phyloP scores from a whole-genome alignment of 495 filamentous ascomycete species.

The Ramalina intermedia region DNA sequence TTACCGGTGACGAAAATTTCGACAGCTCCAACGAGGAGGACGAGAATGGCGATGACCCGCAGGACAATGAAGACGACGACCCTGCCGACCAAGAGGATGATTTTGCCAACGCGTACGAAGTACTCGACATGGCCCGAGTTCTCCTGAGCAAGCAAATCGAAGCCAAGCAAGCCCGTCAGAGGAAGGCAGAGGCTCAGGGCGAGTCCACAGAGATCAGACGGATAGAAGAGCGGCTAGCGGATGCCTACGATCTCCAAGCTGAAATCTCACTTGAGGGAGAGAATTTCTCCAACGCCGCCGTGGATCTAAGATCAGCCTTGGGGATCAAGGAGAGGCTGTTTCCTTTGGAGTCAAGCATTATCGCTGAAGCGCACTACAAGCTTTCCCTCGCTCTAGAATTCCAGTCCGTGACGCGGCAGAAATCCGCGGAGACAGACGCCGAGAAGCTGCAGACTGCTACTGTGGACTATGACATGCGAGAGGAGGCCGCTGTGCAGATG shows the following conservation, averaged over 20 bases:
- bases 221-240: constrained; percentile 70
- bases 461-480: constrained; percentile 54
- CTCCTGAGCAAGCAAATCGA: constrained; percentile 50
- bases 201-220: constrained; percentile 39
- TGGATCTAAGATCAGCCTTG: constrained; percentile 62
- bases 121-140: constrained; percentile 79
- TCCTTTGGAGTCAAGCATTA: constrained; percentile 58
- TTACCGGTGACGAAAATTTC: constrained; percentile 88
- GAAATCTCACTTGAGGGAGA: constrained; percentile 95
- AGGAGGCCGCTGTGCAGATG: constrained; percentile 63
- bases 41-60: constrained; percentile 29
- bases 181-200: constrained; percentile 36
- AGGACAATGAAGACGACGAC: constrained; percentile 25
- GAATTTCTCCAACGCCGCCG: constrained; percentile 65
- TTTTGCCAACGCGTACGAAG: constrained; percentile 76
- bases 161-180: constrained; percentile 31
- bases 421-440: constrained; percentile 29
- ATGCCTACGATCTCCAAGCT: constrained; percentile 80
- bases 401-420: constrained; percentile 54
- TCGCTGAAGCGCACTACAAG: constrained; percentile 92
- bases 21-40: constrained; percentile 63
- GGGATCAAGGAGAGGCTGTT: constrained; percentile 62
- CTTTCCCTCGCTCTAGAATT: constrained; percentile 93
- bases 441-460: constrained; percentile 20
- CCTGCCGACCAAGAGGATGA: constrained; percentile 80